Base-by-base conservation (phyloP, 106 monocot genomes). In the Alisma plantagoaquatica region DNA sequence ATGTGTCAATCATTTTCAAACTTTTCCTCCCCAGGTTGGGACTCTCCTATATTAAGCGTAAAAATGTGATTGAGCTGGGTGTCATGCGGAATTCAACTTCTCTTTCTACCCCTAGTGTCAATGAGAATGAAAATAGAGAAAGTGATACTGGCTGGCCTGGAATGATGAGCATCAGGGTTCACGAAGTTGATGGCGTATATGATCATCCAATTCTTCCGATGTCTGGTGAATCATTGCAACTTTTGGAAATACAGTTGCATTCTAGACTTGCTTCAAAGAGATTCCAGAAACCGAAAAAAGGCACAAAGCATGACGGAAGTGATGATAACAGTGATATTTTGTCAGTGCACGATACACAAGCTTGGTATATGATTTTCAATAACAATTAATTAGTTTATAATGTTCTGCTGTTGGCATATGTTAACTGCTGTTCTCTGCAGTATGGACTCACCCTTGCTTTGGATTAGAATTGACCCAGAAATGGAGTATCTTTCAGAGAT, bases 401-500 rank as follows among this genome's bases (percentile, higher is more conserved):
- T n/a, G n/a, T n/a, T n/a, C n/a, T n/a, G n/a, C n/a, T n/a, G n/a
- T n/a, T n/a, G n/a, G n/a, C n/a, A n/a, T n/a, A n/a, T n/a, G n/a
- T n/a, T n/a, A n/a, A n/a, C n/a, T n/a, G n/a, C n/a, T n/a, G n/a
- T n/a, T n/a, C n/a, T n/a, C n/a, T 82, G 59, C 63, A 98, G 98
- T 32, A 67, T 86, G 54, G 98, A 98, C 70, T 86, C 79, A 25
- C 98, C 98, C 2, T 77, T 98, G 74, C 53, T 90, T 45, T 98
- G 98, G 98, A 74, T 98, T 26, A 76, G 98, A 74, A 77, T 77
- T 22, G 98, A 98, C 48, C 98, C 98, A 29, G 98, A 98, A 49
- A 98, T 98, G 90, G 98, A 98, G 55, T 98, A 85, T 53, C 90
- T 98, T 66, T 83, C 98, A 61, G 90, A 98, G 59, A 78, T 86